Percentiles rank a stretch among this genome's conserved stretches.
Conservation (phyloP, 2,329 filamentous ascomycete genomes). For the Botrytis hyacinthi region DNA sequence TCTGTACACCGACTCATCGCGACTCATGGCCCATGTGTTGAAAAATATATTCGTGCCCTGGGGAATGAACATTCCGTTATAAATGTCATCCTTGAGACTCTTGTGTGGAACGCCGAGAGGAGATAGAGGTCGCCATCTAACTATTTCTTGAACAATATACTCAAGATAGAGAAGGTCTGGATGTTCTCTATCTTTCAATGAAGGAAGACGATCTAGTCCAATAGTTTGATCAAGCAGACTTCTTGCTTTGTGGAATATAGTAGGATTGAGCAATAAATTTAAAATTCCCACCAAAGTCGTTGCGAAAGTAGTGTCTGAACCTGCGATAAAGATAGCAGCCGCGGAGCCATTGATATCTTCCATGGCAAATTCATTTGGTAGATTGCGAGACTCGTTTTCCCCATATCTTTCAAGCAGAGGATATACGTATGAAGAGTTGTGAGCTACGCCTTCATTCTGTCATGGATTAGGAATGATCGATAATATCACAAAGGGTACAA, state of each 20-base stretch:
- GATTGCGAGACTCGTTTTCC: not conserved
- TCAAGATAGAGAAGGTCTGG: conserved; percentile 46
- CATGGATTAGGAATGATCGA: conserved; percentile 7
- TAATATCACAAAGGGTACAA: too few species aligned
- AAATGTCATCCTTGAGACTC: conserved; percentile 54
- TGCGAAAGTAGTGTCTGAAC: conserved; percentile 43
- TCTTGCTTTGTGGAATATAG: conserved; percentile 48
- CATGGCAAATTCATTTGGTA: conserved; percentile 23
- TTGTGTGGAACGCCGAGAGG: conserved; percentile 55
- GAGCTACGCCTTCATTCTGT: conserved; percentile 18
- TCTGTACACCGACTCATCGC: conserved; percentile 45
- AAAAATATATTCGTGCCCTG: conserved; percentile 52
- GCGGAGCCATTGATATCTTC: conserved; percentile 47
- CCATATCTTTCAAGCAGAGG: conserved; percentile 9
- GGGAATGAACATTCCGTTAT: conserved; percentile 56
- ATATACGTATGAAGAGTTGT: conserved; percentile 19
- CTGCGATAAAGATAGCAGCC: conserved; percentile 47
- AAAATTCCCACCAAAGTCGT: conserved; percentile 45
- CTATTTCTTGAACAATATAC: conserved; percentile 47
- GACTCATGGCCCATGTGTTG: conserved; percentile 56
- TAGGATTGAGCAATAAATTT: conserved; percentile 40
- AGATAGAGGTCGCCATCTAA: conserved; percentile 47
- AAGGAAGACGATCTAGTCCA: conserved; percentile 27
- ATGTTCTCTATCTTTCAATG: conserved; percentile 39
- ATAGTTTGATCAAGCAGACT: conserved; percentile 49